Conservation (phyloP, 306 rosid species). For the Canavalia gladiata region DNA sequence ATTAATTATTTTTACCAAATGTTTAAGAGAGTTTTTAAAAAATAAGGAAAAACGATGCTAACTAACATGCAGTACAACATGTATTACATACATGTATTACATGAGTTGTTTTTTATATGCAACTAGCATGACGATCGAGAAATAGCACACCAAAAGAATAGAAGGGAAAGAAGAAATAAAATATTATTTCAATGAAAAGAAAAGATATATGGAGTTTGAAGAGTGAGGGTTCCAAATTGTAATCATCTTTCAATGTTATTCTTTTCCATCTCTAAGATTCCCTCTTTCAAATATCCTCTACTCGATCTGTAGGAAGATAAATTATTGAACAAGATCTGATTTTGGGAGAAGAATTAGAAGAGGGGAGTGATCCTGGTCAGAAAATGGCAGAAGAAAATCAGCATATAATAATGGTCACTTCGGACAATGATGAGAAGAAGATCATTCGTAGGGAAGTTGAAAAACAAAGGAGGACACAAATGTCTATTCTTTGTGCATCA, state of each 20-base stretch:
- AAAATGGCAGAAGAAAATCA: slow-evolving; percentile 47
- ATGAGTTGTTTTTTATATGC: no score
- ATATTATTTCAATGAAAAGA: background rate
- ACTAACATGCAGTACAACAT: no score
- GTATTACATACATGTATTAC: background rate
- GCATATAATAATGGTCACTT: background rate
- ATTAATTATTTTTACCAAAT: no score
- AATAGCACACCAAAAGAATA: background rate
- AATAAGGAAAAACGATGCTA: no score
- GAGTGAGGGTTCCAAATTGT: background rate
- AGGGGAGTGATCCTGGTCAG: slow-evolving; percentile 25
- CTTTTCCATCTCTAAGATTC: slow-evolving; percentile 32
- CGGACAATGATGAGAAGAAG: slow-evolving; percentile 44
- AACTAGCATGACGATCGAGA: no score
- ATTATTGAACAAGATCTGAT: slow-evolving; percentile 42
- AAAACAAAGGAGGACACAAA: slow-evolving; percentile 46
- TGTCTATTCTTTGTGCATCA: slow-evolving; percentile 45
- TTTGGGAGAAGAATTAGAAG: background rate
- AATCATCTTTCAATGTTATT: slow-evolving; percentile 10
- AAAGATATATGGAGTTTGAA: background rate
- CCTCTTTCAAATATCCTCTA: background rate
- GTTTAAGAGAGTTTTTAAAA: no score
- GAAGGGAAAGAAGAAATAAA: background rate
- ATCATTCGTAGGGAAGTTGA: slow-evolving; percentile 54
- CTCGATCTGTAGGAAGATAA: slow-evolving; percentile 8